Evolutionary conservation across 139 green algal species (phyloP).

Genomic region (Tetradesmus lagerheimii): DNA sequence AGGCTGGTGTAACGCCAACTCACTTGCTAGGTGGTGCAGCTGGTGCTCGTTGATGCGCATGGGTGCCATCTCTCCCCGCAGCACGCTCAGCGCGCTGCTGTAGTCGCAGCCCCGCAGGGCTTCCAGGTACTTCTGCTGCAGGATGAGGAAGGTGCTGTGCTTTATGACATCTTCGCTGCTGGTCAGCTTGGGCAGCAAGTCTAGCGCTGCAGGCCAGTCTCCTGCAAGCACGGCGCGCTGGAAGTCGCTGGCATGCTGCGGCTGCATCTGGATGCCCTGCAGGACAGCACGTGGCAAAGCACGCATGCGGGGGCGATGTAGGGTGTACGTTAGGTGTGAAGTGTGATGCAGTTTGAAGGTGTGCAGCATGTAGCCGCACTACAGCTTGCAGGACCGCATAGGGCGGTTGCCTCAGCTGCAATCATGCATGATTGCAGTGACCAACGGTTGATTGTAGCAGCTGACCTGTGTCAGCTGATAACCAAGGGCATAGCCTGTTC

Average conservation of each 20-base stretch:
- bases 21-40: conserved; percentile 69
- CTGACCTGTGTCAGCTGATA: no score
- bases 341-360: no score
- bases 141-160: conserved; percentile 64
- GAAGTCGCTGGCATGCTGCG: conserved; percentile 65
- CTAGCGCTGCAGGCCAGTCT: conserved; percentile 67
- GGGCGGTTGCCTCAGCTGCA: neutral
- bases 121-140: conserved; percentile 80
- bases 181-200: conserved; percentile 67
- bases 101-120: conserved; percentile 60
- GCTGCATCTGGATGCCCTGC: conserved; percentile 79
- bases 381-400: no score
- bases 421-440: neutral
- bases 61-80: conserved; percentile 57
- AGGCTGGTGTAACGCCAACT: neutral
- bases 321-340: no score
- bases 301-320: no score
- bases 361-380: no score
- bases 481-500: no score
- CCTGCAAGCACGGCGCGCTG: conserved; percentile 69
- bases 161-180: conserved; percentile 34
- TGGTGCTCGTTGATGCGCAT: conserved; percentile 57
- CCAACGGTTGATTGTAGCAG: neutral
- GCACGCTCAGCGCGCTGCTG: conserved; percentile 44
- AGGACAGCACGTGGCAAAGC: neutral